phyloP scores from a whole-genome alignment of 2,329 filamentous ascomycete genomes.

The Ilyonectria destructans region DNA sequence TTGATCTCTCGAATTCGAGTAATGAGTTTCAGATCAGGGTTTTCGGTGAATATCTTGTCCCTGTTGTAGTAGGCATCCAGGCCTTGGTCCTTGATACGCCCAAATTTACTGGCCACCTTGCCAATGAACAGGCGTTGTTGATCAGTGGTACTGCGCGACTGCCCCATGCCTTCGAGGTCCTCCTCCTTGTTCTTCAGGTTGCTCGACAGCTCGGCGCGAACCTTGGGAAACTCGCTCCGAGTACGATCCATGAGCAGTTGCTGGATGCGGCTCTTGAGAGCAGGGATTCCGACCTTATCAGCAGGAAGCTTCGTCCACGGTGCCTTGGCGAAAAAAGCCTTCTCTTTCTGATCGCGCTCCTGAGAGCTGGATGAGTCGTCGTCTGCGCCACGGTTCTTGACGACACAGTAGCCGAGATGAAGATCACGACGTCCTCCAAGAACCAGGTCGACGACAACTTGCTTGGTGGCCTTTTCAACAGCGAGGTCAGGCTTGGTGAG shows the following conservation, averaged over 20 bases:
- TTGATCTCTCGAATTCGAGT: slow-evolving; percentile 58
- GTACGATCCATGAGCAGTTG: slow-evolving; percentile 60
- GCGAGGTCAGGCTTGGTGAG: slow-evolving; percentile 75
- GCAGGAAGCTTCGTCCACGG: slow-evolving; percentile 55
- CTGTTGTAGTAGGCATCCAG: slow-evolving; percentile 57
- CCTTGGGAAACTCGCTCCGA: slow-evolving; percentile 56
- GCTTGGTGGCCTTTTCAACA: slow-evolving; percentile 57
- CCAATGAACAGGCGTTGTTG: slow-evolving; percentile 57
- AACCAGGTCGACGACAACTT: slow-evolving; percentile 60
- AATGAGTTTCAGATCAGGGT: slow-evolving; percentile 54
- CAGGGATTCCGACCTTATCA: slow-evolving; percentile 54
- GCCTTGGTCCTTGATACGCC: slow-evolving; percentile 47
- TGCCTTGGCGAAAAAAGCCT: slow-evolving; percentile 54
- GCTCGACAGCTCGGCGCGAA: slow-evolving; percentile 51
- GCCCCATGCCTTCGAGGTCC: slow-evolving; percentile 51
- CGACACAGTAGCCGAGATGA: slow-evolving; percentile 64
- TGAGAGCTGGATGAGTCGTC: slow-evolving; percentile 53
- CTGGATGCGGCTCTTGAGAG: slow-evolving; percentile 56
- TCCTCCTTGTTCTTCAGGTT: slow-evolving; percentile 31
- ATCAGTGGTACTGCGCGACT: slow-evolving; percentile 45
- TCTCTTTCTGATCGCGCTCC: slow-evolving; percentile 54
- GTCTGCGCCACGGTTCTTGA: slow-evolving; percentile 65
- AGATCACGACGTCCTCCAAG: slow-evolving; percentile 58
- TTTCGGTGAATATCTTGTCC: slow-evolving; percentile 48
- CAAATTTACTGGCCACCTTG: slow-evolving; percentile 52